Conservation (phyloP, 1,284 basidiomycete species). For the Pholiota adiposa region DNA sequence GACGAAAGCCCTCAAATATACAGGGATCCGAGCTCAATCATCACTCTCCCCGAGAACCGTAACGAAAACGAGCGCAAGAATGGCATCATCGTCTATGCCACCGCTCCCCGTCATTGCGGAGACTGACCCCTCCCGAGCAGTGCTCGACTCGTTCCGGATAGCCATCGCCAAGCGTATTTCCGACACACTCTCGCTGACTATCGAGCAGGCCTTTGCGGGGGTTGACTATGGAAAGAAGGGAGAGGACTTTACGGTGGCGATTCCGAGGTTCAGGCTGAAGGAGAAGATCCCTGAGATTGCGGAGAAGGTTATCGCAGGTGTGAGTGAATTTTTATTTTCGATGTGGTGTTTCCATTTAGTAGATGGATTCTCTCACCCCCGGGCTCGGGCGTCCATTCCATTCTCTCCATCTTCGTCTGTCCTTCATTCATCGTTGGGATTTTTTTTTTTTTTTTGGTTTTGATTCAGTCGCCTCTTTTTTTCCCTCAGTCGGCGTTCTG, state of each 20-base stretch:
- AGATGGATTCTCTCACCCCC: too few relatives aligned
- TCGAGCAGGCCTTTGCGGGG: conserved; percentile 81
- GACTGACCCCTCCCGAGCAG: conserved; percentile 72
- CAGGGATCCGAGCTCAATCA: background rate
- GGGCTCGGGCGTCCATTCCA: too few relatives aligned
- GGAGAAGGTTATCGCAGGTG: conserved; percentile 73
- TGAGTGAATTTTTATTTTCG: conserved; percentile 41
- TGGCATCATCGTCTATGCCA: conserved; percentile 8
- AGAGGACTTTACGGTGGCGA: conserved; percentile 89
- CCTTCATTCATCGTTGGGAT: too few relatives aligned
- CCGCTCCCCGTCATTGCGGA: conserved; percentile 60
- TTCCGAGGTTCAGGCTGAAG: conserved; percentile 88
- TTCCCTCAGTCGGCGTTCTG: too few relatives aligned
- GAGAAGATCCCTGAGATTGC: conserved; percentile 85
- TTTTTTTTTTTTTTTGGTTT: too few relatives aligned
- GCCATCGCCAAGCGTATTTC: conserved; percentile 83
- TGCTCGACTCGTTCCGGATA: conserved; percentile 85
- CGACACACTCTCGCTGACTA: conserved; percentile 69
- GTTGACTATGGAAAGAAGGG: conserved; percentile 94
- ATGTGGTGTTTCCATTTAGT: too few relatives aligned
- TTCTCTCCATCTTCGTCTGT: too few relatives aligned
- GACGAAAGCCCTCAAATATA: background rate
- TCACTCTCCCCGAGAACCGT: background rate
- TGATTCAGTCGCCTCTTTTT: too few relatives aligned
- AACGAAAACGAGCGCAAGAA: background rate